These are phyloP conservation scores for Pyricularia sp. DNA, from an alignment of 2,329 filamentous ascomycete genomes.

Conservation along the genomic window DNA sequence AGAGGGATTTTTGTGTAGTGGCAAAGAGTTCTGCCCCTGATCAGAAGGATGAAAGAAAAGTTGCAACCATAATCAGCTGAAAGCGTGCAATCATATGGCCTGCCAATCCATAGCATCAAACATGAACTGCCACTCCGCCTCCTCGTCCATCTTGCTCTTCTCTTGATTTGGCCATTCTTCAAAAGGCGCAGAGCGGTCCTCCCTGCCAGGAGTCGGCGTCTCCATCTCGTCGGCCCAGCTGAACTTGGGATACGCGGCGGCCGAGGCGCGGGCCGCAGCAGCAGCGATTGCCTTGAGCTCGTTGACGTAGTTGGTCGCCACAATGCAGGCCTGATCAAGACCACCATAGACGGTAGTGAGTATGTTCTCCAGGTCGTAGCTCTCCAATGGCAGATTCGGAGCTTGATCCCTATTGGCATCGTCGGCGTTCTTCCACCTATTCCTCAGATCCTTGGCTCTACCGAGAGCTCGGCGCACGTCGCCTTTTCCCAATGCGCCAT, in stretches of 20 bases:
- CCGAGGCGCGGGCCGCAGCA: slow-evolving; percentile 7
- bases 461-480: slow-evolving; percentile 45
- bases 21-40: not conserved
- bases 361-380: slow-evolving; percentile 50
- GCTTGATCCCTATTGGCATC: slow-evolving; percentile 16
- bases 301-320: slow-evolving; percentile 34
- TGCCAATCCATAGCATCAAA: slow-evolving; percentile 50
- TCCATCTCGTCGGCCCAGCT: slow-evolving; percentile 10
- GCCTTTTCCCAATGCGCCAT: slow-evolving; percentile 38
- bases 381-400: slow-evolving; percentile 32
- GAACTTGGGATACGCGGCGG: not conserved
- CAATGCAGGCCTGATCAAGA: slow-evolving; percentile 41
- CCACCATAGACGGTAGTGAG: slow-evolving; percentile 43
- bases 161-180: not conserved
- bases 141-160: slow-evolving; percentile 13
- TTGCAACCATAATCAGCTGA: not conserved
- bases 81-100: slow-evolving; percentile 14
- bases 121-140: slow-evolving; percentile 42
- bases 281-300: slow-evolving; percentile 7
- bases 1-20: not conserved
- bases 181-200: not conserved
- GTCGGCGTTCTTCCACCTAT: slow-evolving; percentile 59
- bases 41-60: not conserved
- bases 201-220: not conserved
- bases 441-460: slow-evolving; percentile 56